A percentile compares a stretch with the other conserved stretches of the same genome.
phyloP scores from a whole-genome alignment of 371 early-diverging fungal genomes.

The Rhizomucor miehei region DNA sequence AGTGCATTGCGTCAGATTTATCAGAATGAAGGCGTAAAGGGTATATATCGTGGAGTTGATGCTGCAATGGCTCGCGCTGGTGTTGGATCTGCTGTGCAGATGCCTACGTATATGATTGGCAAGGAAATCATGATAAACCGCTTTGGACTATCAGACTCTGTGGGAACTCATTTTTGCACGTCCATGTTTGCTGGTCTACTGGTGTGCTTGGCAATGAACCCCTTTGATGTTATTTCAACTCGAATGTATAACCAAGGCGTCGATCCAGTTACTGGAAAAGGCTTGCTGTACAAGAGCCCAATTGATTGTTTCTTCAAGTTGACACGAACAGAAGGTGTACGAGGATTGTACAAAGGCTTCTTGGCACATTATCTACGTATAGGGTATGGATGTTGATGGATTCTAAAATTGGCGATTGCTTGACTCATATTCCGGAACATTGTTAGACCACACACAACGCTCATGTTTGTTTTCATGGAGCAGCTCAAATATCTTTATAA shows the following conservation, averaged over 20 bases:
- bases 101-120: constrained; percentile 85
- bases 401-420: not conserved
- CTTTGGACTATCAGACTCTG: constrained; percentile 63
- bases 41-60: constrained; percentile 85
- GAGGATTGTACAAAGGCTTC: constrained; percentile 91
- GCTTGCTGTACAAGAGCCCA: constrained; percentile 75
- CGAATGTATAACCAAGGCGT: constrained; percentile 93
- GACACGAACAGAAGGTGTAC: constrained; percentile 77
- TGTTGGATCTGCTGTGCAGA: constrained; percentile 89
- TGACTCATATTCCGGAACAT: constrained; percentile 6
- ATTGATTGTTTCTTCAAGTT: constrained; percentile 86
- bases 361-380: constrained; percentile 91
- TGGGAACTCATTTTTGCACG: constrained; percentile 71
- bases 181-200: constrained; percentile 84
- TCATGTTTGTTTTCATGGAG: constrained; percentile 93
- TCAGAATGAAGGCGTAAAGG: constrained; percentile 65
- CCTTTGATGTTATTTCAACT: constrained; percentile 94
- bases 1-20: constrained; percentile 70
- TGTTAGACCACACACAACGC: constrained; percentile 92
- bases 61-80: constrained; percentile 92
- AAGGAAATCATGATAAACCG: constrained; percentile 65
- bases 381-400: constrained; percentile 79
- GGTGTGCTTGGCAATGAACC: constrained; percentile 93
- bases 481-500: constrained; percentile 55
- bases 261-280: constrained; percentile 60